phyloP scores from a whole-genome alignment of 2,329 filamentous ascomycete genomes.

The Keithomyces neogunnii region DNA sequence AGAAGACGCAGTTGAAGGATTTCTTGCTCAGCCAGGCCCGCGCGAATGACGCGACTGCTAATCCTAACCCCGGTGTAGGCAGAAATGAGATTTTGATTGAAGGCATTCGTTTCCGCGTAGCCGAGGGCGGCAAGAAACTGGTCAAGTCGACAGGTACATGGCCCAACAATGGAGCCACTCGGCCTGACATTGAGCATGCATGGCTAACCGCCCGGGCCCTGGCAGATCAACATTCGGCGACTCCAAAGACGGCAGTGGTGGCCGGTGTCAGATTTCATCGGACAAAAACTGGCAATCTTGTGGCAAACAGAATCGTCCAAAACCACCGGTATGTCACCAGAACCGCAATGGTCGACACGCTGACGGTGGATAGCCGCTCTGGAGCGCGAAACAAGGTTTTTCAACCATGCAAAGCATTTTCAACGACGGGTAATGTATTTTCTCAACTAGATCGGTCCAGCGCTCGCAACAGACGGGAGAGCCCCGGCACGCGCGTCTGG shows the following conservation, averaged over 20 bases:
- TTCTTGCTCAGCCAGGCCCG: conserved; percentile 23
- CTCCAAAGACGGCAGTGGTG: conserved; percentile 64
- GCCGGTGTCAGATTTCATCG: conserved; percentile 76
- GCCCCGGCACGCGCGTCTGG: conserved; percentile 28
- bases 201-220: conserved; percentile 1
- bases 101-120: conserved; percentile 65
- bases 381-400: conserved; percentile 57
- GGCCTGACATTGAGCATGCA: neutral
- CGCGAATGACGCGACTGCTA: conserved; percentile 12
- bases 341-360: conserved; percentile 18
- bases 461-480: conserved; percentile 11
- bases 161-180: neutral
- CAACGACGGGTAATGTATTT: conserved; percentile 58
- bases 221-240: conserved; percentile 53
- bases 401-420: conserved; percentile 65
- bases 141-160: conserved; percentile 59
- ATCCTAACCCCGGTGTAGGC: conserved; percentile 19
- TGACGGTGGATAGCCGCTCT: conserved; percentile 37
- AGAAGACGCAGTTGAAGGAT: conserved; percentile 47
- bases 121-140: conserved; percentile 75
- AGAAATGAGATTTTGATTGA: conserved; percentile 59
- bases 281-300: conserved; percentile 81
- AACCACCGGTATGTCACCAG: conserved; percentile 59
- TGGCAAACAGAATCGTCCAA: conserved; percentile 66
- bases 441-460: conserved; percentile 20